Percentiles rank a stretch among this genome's conserved stretches.
phyloP scores from a whole-genome alignment of 192 early-diverging fungal species.

The Entophlyctis luteolus region DNA sequence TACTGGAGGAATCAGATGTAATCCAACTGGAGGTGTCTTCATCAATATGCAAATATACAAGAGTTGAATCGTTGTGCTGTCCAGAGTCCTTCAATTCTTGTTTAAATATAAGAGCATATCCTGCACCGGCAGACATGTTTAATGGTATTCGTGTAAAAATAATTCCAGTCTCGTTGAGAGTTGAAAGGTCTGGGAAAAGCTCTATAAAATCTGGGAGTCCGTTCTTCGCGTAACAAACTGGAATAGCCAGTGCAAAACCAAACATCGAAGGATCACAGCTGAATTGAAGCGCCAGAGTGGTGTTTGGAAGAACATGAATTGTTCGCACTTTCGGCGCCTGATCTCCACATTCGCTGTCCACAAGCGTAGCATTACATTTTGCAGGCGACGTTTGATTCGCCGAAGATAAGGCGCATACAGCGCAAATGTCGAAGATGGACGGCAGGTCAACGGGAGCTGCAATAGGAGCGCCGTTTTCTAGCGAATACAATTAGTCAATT shows the following conservation, averaged over 20 bases:
- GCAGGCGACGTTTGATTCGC: neutral
- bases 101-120: neutral
- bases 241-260: slow-evolving; percentile 3
- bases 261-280: neutral
- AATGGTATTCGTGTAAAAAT: neutral
- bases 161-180: neutral
- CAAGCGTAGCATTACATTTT: too few species aligned
- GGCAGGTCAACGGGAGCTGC: neutral
- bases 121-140: neutral
- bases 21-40: slow-evolving; percentile 1
- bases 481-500: neutral
- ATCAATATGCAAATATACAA: slow-evolving; percentile 1
- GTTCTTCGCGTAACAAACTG: slow-evolving; percentile 3
- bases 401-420: neutral
- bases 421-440: slow-evolving; percentile 14
- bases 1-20: too few species aligned
- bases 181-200: neutral
- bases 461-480: neutral
- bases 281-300: neutral
- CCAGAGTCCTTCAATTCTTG: neutral
- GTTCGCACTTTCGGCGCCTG: neutral
- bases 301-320: slow-evolving; percentile 1
- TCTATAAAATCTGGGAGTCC: neutral
- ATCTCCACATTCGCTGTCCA: neutral
- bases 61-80: slow-evolving; percentile 2